A percentile compares a stretch with the other conserved stretches of the same genome.
These are phyloP conservation scores for Mycosarcoma maydis DNA, from an alignment of 1,284 basidiomycete genomes.

Conservation along the genomic window DNA sequence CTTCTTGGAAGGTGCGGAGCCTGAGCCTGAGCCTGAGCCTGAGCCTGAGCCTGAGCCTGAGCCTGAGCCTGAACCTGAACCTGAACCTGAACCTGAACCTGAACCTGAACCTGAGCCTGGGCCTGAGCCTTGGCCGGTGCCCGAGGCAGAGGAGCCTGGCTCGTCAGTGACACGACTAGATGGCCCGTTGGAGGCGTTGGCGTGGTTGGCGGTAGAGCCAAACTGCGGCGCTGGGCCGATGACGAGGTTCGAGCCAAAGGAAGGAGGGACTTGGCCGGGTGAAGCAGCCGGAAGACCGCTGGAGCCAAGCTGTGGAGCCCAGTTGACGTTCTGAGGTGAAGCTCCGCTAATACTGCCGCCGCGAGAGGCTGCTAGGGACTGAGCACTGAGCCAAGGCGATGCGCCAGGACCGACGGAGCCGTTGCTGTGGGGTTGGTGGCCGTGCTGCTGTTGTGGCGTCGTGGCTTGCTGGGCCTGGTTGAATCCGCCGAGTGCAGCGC, in stretches of 20 bases:
- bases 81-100: too few species aligned
- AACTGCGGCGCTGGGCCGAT: too few species aligned
- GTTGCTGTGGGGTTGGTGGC: conserved; percentile 23
- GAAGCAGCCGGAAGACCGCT: conserved; percentile 6
- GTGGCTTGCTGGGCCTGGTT: conserved; percentile 11
- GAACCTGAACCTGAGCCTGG: too few species aligned
- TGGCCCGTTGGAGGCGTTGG: conserved; percentile 6
- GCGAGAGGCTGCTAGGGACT: conserved; percentile 23
- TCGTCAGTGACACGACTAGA: conserved; percentile 4
- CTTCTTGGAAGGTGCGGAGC: conserved; percentile 38
- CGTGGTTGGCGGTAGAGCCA: conserved; percentile 7
- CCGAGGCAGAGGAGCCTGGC: conserved; percentile 6
- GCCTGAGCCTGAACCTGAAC: too few species aligned
- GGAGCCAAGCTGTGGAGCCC: conserved; percentile 12
- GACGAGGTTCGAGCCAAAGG: conserved; percentile 6
- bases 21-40: too few species aligned
- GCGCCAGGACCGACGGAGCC: conserved; percentile 4
- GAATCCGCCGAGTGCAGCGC: conserved; percentile 21
- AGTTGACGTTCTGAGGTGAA: conserved; percentile 24
- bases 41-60: too few species aligned
- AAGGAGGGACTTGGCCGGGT: conserved; percentile 8
- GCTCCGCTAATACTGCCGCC: conserved; percentile 23
- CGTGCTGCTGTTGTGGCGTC: conserved; percentile 32
- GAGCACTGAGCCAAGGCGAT: conserved; percentile 32
- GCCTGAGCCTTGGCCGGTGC: too few species aligned